These are phyloP conservation scores for Fusarium pseudonygamai DNA, from an alignment of 2,329 filamentous ascomycete genomes.

Conservation along the genomic window DNA sequence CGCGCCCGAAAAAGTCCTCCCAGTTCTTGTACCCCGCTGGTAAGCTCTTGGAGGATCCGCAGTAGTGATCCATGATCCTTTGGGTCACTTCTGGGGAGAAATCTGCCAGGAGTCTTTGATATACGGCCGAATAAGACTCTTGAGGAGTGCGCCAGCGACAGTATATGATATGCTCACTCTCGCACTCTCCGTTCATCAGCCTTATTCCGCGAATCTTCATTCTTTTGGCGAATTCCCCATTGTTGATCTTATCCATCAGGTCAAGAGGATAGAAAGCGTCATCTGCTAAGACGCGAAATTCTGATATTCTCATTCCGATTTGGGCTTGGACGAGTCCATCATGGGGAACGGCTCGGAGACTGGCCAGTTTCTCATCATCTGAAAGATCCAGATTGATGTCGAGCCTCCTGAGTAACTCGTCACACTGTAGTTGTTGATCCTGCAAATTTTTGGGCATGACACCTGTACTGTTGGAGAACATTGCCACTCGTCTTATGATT, in stretches of 20 bases:
- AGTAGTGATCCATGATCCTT: neutral
- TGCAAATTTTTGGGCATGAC: neutral
- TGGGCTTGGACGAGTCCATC: neutral
- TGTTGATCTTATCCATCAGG: neutral
- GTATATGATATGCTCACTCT: neutral
- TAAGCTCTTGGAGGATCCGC: neutral
- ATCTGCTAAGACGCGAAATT: neutral
- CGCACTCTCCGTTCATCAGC: neutral
- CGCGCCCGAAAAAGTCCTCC: neutral
- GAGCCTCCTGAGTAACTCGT: neutral
- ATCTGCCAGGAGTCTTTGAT: neutral
- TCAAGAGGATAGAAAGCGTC: neutral
- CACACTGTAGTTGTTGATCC: neutral
- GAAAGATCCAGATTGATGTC: neutral
- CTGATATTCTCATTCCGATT: neutral
- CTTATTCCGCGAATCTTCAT: neutral
- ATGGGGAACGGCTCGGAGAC: neutral
- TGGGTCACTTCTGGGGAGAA: neutral
- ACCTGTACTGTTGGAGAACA: neutral
- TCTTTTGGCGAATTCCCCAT: neutral
- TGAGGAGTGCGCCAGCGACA: neutral
- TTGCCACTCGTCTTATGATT: neutral
- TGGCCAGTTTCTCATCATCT: neutral
- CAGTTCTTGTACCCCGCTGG: neutral
- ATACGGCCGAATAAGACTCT: neutral